Conservation (phyloP, 2,329 filamentous ascomycete species). For the Didymella pinodella region DNA sequence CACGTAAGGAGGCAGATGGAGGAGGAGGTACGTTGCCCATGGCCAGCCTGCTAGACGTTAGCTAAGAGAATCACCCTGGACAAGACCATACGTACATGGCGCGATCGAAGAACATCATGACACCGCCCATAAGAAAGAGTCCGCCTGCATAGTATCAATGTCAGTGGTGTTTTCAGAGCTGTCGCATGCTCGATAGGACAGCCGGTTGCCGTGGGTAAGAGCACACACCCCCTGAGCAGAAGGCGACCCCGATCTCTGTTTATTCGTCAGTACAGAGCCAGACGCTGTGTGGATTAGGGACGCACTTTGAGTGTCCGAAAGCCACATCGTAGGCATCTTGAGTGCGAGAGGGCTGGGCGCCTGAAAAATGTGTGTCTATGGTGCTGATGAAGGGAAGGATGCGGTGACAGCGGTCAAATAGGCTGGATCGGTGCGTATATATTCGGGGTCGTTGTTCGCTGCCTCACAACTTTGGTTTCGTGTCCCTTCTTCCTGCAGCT, state of each 20-base stretch:
- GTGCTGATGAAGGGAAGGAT: neutral
- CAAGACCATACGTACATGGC: conserved; percentile 73
- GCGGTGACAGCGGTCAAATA: neutral
- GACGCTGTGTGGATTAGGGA: conserved; percentile 24
- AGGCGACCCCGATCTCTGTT: conserved; percentile 92
- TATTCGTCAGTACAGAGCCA: neutral
- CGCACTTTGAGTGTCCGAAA: conserved; percentile 94
- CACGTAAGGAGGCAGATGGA: conserved; percentile 1
- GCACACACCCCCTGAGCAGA: conserved; percentile 92
- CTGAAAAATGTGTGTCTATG: neutral
- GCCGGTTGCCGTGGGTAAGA: conserved; percentile 8
- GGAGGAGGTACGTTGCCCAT: conserved; percentile 83
- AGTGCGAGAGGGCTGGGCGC: conserved; percentile 4
- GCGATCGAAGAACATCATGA: conserved; percentile 97
- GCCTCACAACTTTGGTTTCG: conserved; percentile 17
- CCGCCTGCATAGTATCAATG: conserved; percentile 66
- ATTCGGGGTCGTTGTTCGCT: neutral
- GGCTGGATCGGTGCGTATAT: neutral
- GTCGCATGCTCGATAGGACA: conserved; percentile 29
- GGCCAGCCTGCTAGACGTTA: conserved; percentile 70
- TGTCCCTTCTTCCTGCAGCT: conserved; percentile 14
- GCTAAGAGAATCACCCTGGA: conserved; percentile 1
- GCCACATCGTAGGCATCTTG: conserved; percentile 86
- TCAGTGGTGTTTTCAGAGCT: neutral
- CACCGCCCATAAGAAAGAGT: conserved; percentile 92